A percentile compares a stretch with the other conserved stretches of the same genome.
Conservation (phyloP, 208 protist genomes). For the Crithidia mellificae region DNA sequence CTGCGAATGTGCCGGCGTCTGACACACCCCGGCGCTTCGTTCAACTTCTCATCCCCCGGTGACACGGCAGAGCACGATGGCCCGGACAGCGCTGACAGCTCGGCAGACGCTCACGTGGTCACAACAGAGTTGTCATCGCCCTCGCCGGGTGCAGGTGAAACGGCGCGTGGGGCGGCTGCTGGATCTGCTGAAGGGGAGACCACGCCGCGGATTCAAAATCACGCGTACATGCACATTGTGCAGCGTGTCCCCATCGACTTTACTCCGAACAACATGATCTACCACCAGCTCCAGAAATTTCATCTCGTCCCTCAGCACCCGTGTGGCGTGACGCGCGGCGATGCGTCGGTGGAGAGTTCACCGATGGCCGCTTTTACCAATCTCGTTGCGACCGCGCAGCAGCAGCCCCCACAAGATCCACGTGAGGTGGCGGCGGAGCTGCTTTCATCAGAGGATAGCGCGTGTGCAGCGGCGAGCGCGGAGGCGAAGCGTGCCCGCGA, state of each 20-base stretch:
- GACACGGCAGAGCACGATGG: conserved; percentile 18
- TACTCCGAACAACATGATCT: conserved; percentile 85
- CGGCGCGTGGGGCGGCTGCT: too few species aligned
- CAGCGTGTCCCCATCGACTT: conserved; percentile 65
- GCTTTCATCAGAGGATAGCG: conserved; percentile 10
- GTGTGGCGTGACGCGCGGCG: too few species aligned
- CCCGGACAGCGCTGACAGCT: too few species aligned
- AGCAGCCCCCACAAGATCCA: conserved; percentile 16
- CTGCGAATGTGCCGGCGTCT: conserved; percentile 52
- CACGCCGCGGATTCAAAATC: conserved; percentile 29
- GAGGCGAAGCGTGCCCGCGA: conserved; percentile 39
- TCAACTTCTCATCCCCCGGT: conserved; percentile 73
- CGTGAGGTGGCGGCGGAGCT: conserved; percentile 19
- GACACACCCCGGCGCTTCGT: conserved; percentile 38
- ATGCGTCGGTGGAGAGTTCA: not conserved
- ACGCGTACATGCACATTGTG: conserved; percentile 76
- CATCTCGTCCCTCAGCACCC: not conserved
- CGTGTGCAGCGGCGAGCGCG: conserved; percentile 12
- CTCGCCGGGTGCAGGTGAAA: too few species aligned
- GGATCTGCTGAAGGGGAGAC: too few species aligned
- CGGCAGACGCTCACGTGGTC: too few species aligned
- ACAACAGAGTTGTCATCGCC: too few species aligned
- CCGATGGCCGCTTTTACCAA: conserved; percentile 32
- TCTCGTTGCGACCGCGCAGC: conserved; percentile 38
- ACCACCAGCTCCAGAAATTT: conserved; percentile 65